A percentile compares a stretch with the other conserved stretches of the same genome.
phyloP scores from a whole-genome alignment of 2,329 filamentous ascomycete species.

The Juglanconis oblonga region DNA sequence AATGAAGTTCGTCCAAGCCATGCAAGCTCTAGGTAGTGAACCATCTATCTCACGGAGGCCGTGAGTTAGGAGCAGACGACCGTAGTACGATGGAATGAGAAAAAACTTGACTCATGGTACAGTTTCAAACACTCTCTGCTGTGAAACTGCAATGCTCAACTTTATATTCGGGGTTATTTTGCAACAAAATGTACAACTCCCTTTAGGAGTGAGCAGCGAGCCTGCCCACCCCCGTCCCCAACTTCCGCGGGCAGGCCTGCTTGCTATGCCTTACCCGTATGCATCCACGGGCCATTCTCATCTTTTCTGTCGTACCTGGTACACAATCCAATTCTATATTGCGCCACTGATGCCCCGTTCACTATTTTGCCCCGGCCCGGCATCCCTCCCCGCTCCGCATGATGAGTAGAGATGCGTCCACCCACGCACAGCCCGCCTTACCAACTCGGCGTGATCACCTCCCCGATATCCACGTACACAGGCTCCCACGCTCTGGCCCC shows the following conservation, averaged over 20 bases:
- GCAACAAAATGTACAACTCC: slow-evolving; percentile 15
- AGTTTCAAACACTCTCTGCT: too few species aligned
- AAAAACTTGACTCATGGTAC: too few species aligned
- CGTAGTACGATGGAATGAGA: too few species aligned
- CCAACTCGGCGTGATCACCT: slow-evolving; percentile 52
- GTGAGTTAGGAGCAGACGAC: too few species aligned
- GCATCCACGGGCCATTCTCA: neutral
- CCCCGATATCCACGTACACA: slow-evolving; percentile 67
- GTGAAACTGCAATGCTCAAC: neutral
- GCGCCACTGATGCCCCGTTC: slow-evolving; percentile 8
- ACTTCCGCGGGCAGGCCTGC: neutral
- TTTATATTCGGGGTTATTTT: slow-evolving; percentile 8
- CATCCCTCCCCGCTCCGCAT: neutral
- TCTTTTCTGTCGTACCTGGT: neutral
- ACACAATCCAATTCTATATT: slow-evolving; percentile 11
- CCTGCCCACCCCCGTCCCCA: neutral
- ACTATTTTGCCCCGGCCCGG: neutral
- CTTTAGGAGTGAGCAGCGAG: slow-evolving; percentile 11
- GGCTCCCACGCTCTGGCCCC: slow-evolving; percentile 63
- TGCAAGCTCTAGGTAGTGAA: too few species aligned
- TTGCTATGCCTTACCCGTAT: neutral
- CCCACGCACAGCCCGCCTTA: neutral
- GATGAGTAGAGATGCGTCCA: neutral
- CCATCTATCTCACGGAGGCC: too few species aligned
- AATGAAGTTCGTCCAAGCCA: neutral